Evolutionary conservation across 1,284 basidiomycete genomes (phyloP), one percentile per base, ranked within the genome.

Genomic region (Apiotrichum sp.): DNA sequence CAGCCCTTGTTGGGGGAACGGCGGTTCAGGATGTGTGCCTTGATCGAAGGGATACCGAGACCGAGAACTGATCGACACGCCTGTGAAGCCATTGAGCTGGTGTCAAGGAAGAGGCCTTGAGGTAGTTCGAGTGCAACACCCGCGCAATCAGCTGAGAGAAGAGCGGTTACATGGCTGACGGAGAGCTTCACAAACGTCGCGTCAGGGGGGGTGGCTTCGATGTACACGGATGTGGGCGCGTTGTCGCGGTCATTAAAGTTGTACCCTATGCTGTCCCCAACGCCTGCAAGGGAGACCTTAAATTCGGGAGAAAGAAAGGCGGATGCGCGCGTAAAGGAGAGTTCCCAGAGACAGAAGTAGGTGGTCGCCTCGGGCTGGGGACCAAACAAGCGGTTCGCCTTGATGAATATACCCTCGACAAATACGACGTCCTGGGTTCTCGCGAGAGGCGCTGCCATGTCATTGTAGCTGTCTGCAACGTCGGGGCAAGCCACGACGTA

Each of bases 321-420:
- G 60, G 83, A 84, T 44, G 90, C 67, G 42, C 80, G 72, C 2
- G 88, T 87, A 31, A 90, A 45, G 22, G 77, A 76, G 45, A 92
- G 81, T 65, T 93, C 89, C 93, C 92, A 96, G 5, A 93, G 82
- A 68, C 91, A 95, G 7, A 93, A 78, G 68, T 96, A 96, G 0
- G 90, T 86, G 1, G 86, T 77, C 0, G 86, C 88, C n/a, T 82
- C 81, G 2, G 92, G 92, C 56, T 85, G 84, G 9, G 89, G 88
- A 4, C 92, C 92, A 66, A 95, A 93, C 11, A 96, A 76, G 38
- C 92, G 83, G 69, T 93, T 84, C 1, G 88, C 86, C 31, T 83
- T 83, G 55, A 96, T 83, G 57, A 88, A 83, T 58, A 95, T 73
- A 8, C 88, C 83, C 69, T 89, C 87, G 34, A 91, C 78, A 31